Percentiles rank a stretch among this genome's conserved stretches.
phyloP scores from a whole-genome alignment of 306 rosid genomes.

The Lotus japonicus region DNA sequence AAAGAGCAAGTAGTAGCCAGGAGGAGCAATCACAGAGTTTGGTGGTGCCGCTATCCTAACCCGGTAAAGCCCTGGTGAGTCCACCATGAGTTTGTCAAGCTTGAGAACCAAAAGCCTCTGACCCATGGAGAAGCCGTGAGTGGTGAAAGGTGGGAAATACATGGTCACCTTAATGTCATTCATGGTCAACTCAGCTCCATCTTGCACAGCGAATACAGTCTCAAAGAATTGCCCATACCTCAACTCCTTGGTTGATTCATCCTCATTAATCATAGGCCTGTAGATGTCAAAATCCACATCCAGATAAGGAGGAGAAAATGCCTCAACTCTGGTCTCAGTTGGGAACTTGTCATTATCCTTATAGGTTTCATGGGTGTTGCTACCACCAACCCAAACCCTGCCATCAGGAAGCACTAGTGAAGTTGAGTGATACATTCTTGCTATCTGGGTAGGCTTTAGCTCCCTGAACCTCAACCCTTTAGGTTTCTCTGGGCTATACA shows the following conservation, averaged over 20 bases:
- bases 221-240: slow-evolving; percentile 20
- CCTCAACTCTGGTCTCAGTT: slow-evolving; percentile 72
- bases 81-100: neutral
- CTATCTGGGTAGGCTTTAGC: slow-evolving; percentile 26
- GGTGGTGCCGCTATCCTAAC: slow-evolving; percentile 45
- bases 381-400: slow-evolving; percentile 56
- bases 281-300: neutral
- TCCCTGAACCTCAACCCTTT: slow-evolving; percentile 31
- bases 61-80: neutral
- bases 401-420: slow-evolving; percentile 57
- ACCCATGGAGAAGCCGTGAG: slow-evolving; percentile 82
- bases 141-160: slow-evolving; percentile 75
- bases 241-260: neutral
- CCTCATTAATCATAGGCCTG: slow-evolving; percentile 33
- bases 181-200: neutral
- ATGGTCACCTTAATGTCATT: slow-evolving; percentile 50
- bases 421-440: slow-evolving; percentile 83
- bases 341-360: slow-evolving; percentile 34
- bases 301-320: slow-evolving; percentile 73
- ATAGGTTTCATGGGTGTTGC: slow-evolving; percentile 60
- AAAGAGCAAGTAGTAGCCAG: slow-evolving; percentile 66
- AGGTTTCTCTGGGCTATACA: slow-evolving; percentile 39
- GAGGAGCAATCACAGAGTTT: slow-evolving; percentile 52
- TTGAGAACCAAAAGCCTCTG: slow-evolving; percentile 58
- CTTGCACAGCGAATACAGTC: slow-evolving; percentile 20